Evolutionary conservation across 164 flowering plant species (phyloP).

Genomic region (Amborella trichopoda): DNA sequence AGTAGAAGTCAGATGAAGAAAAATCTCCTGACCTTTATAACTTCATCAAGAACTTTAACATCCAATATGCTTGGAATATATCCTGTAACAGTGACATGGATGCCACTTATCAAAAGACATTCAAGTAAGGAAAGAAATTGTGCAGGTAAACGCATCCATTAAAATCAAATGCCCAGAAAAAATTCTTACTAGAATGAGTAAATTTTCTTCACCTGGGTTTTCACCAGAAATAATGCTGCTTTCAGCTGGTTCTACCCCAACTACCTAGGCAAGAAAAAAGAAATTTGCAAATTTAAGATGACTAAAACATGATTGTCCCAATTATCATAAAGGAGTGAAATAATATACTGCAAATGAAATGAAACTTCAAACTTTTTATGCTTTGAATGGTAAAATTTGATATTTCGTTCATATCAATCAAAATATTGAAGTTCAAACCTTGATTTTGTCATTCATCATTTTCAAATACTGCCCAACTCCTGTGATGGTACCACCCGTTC

Average conservation of each 20-base stretch:
- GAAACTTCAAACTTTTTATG: too few relatives aligned
- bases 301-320: too few relatives aligned
- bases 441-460: conserved; percentile 54
- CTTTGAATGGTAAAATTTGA: too few relatives aligned
- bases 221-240: conserved; percentile 68
- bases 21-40: conserved; percentile 43
- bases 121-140: too few relatives aligned
- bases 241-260: conserved; percentile 85
- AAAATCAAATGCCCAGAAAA: too few relatives aligned
- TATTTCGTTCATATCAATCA: too few relatives aligned
- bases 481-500: conserved; percentile 76
- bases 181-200: not conserved
- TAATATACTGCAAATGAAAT: too few relatives aligned
- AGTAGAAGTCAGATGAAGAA: too few relatives aligned
- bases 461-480: conserved; percentile 70
- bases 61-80: conserved; percentile 62
- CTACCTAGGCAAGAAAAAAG: conserved; percentile 45
- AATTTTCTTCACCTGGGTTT: conserved; percentile 38
- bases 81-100: conserved; percentile 31
- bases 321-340: too few relatives aligned
- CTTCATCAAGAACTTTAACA: conserved; percentile 68
- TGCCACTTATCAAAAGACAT: too few relatives aligned
- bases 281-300: too few relatives aligned
- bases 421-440: conserved; percentile 26
- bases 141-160: too few relatives aligned